Conservation (phyloP, 352 stramenopile species). For the Discostella stelligera region DNA sequence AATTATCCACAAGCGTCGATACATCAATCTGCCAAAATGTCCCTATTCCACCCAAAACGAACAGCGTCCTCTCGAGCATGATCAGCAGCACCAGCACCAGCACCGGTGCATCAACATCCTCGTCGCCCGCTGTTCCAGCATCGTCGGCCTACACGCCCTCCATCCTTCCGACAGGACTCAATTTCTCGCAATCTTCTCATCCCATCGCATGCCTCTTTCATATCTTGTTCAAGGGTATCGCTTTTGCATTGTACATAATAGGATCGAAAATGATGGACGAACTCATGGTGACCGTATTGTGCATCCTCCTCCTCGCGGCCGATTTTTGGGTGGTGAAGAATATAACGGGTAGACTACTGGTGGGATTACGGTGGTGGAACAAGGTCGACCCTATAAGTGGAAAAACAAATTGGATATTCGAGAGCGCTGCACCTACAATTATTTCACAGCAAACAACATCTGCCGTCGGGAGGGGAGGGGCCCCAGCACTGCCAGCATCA, state of each 20-base stretch:
- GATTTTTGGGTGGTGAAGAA: conserved; percentile 99
- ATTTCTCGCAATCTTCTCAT: conserved; percentile 83
- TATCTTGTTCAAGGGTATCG: conserved; percentile 93
- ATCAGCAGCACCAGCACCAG: conserved; percentile 2
- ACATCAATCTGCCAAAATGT: conserved; percentile 45
- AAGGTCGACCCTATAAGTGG: conserved; percentile 89
- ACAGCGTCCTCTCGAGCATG: conserved; percentile 50
- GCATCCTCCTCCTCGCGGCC: conserved; percentile 93
- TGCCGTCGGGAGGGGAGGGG: not conserved
- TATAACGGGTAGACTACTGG: conserved; percentile 82
- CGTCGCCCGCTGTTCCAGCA: not conserved
- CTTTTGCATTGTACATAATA: conserved; percentile 93
- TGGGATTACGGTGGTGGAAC: conserved; percentile 98
- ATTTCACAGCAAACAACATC: conserved; percentile 61
- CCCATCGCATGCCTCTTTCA: conserved; percentile 94
- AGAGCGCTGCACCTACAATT: conserved; percentile 86
- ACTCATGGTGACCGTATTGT: conserved; percentile 95
- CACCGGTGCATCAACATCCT: conserved; percentile 5
- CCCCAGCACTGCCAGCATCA: not conserved
- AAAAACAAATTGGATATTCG: conserved; percentile 95
- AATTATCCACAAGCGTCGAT: conserved; percentile 48
- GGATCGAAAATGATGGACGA: conserved; percentile 66
- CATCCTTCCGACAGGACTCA: conserved; percentile 11
- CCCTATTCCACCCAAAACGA: conserved; percentile 42
- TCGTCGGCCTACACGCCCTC: conserved; percentile 20